These are phyloP conservation scores for Craterostigma plantagineum DNA, from an alignment of 257 asterid species.

Conservation along the genomic window DNA sequence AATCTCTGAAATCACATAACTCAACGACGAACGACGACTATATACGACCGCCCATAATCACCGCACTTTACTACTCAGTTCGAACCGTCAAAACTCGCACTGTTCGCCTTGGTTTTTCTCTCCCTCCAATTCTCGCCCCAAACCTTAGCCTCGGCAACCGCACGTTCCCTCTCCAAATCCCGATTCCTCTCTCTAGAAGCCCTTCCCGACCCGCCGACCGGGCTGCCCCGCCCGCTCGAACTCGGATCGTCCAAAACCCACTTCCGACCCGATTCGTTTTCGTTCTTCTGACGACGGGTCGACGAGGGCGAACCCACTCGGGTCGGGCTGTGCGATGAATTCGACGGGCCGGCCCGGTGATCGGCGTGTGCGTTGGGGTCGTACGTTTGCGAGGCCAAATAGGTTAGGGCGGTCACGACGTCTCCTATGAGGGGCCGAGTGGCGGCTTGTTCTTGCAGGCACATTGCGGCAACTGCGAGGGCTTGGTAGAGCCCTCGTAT, in stretches of 20 bases:
- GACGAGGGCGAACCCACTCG: slow-evolving; percentile 36
- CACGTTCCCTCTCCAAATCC: slow-evolving; percentile 65
- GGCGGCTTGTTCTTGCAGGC: slow-evolving; percentile 93
- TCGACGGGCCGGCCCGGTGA: slow-evolving; percentile 20
- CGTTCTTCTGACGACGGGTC: slow-evolving; percentile 14
- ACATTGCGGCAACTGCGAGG: slow-evolving; percentile 93
- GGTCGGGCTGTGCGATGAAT: slow-evolving; percentile 25
- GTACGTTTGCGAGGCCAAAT: slow-evolving; percentile 60
- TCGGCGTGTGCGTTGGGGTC: slow-evolving; percentile 43
- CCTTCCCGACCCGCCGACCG: slow-evolving; percentile 49
- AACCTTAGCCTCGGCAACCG: slow-evolving; percentile 83
- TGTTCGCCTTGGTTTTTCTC: slow-evolving; percentile 33
- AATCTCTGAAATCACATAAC: too few relatives aligned
- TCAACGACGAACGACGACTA: too few relatives aligned
- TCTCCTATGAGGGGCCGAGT: slow-evolving; percentile 80
- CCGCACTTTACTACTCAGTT: slow-evolving; percentile 14
- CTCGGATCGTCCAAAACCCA: slow-evolving; percentile 56
- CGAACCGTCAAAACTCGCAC: slow-evolving; percentile 37
- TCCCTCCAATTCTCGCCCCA: slow-evolving; percentile 93
- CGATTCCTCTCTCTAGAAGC: slow-evolving; percentile 38
- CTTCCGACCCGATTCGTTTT: slow-evolving; percentile 23
- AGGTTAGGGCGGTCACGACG: slow-evolving; percentile 72
- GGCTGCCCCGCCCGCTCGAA: slow-evolving; percentile 23
- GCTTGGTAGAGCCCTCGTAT: slow-evolving; percentile 84
- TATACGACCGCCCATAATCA: too few relatives aligned